phyloP scores from a whole-genome alignment of 352 stramenopile species.

The Phytophthora litchii region DNA sequence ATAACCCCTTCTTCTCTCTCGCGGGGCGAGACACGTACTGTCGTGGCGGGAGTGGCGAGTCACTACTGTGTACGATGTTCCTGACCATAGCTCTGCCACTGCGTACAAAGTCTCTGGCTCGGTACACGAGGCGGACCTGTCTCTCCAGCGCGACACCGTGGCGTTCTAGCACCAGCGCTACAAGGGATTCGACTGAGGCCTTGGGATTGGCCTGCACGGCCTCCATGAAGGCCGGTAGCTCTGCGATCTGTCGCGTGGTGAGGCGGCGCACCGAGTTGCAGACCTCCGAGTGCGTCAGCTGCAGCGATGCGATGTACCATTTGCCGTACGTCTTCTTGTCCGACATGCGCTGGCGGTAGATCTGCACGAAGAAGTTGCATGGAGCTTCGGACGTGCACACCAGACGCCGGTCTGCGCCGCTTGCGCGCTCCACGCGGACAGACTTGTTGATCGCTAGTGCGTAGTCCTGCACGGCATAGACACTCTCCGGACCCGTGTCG shows the following conservation, averaged over 20 bases:
- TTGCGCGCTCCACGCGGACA: slow-evolving; percentile 31
- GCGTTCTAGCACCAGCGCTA: slow-evolving; percentile 21
- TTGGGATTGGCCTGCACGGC: slow-evolving; percentile 24
- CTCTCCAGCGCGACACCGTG: slow-evolving; percentile 32
- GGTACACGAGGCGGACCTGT: slow-evolving; percentile 36
- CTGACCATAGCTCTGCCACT: slow-evolving; percentile 14
- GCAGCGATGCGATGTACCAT: slow-evolving; percentile 40
- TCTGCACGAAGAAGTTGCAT: slow-evolving; percentile 41
- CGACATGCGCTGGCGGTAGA: slow-evolving; percentile 36
- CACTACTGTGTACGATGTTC: slow-evolving; percentile 19
- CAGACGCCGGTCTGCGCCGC: slow-evolving; percentile 34
- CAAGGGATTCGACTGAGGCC: slow-evolving; percentile 22
- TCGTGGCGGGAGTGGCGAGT: slow-evolving; percentile 16
- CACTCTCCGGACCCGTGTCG: slow-evolving; percentile 24
- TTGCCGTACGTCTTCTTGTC: slow-evolving; percentile 36
- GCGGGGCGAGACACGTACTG: slow-evolving; percentile 18
- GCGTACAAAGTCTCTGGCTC: slow-evolving; percentile 34
- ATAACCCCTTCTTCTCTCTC: slow-evolving; percentile 16
- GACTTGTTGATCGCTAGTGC: slow-evolving; percentile 31
- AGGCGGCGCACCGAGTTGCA: slow-evolving; percentile 26
- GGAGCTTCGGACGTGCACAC: slow-evolving; percentile 24
- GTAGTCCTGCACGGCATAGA: slow-evolving; percentile 43
- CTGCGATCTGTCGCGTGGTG: slow-evolving; percentile 32
- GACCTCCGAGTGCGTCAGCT: slow-evolving; percentile 27
- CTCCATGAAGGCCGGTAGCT: slow-evolving; percentile 25